Evolutionary conservation across 2,329 filamentous ascomycete genomes (phyloP).

Genomic region (Aureobasidium subglaciale): DNA sequence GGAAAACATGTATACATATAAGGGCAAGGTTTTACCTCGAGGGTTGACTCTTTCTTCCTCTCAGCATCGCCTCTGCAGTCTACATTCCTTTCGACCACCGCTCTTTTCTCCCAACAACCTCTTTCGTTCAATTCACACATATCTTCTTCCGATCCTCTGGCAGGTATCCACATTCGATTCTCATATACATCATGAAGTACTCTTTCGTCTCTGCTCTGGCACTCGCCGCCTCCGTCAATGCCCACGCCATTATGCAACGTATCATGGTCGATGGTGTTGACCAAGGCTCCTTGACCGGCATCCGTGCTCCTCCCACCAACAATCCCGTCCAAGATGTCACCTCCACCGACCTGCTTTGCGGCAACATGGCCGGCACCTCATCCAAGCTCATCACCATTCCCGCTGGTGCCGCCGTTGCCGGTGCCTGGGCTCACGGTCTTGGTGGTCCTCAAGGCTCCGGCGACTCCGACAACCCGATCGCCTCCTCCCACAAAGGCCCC

Average conservation of each 20-base stretch:
- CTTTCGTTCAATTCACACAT: conserved; percentile 9
- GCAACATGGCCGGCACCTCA: conserved; percentile 26
- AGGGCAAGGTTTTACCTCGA: not conserved
- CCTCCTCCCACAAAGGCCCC: conserved; percentile 21
- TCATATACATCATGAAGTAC: conserved; percentile 9
- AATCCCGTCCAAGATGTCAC: conserved; percentile 30
- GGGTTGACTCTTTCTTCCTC: not conserved
- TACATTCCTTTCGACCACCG: not conserved
- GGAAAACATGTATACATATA: not conserved
- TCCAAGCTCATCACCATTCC: conserved; percentile 11
- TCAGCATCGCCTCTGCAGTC: conserved; percentile 1
- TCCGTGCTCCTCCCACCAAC: conserved; percentile 38
- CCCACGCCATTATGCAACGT: conserved; percentile 25
- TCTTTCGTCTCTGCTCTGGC: conserved; percentile 28
- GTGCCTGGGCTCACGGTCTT: conserved; percentile 16
- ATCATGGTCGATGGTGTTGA: conserved; percentile 38
- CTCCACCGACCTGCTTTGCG: conserved; percentile 30
- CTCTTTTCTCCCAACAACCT: not conserved
- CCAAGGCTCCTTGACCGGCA: conserved; percentile 40
- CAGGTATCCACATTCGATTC: not conserved
- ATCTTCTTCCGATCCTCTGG: conserved; percentile 1
- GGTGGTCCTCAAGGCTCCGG: conserved; percentile 12
- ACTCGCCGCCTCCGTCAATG: conserved; percentile 26
- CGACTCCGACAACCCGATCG: conserved; percentile 19
- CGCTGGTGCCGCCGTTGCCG: conserved; percentile 17